Conservation (phyloP, 75 land plant genomes). For the Chamaecyparis obtusa region DNA sequence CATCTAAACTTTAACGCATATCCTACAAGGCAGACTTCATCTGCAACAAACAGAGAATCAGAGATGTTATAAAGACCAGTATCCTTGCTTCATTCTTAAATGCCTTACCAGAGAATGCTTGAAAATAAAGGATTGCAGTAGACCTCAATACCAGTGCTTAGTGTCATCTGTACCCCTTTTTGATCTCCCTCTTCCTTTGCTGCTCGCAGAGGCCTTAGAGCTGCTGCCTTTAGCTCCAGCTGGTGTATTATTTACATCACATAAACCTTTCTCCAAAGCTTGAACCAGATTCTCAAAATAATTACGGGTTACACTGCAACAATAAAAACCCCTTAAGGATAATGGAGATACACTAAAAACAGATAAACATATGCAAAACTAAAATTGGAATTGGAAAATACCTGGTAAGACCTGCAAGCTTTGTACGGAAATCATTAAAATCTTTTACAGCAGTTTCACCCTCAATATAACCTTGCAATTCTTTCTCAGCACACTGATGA, state of each 20-base stretch:
- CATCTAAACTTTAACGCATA: not conserved
- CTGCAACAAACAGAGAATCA: not conserved
- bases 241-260: constrained; percentile 62
- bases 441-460: constrained; percentile 54
- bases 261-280: constrained; percentile 81
- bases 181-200: constrained; percentile 38
- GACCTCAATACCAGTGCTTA: constrained; percentile 56
- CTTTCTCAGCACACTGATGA: constrained; percentile 98
- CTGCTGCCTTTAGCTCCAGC: constrained; percentile 36
- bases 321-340: not conserved
- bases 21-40: constrained; percentile 8
- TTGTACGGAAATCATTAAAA: constrained; percentile 92
- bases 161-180: constrained; percentile 44
- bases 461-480: constrained; percentile 63
- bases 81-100: not conserved
- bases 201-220: constrained; percentile 43
- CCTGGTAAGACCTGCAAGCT: constrained; percentile 95
- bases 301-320: constrained; percentile 81
- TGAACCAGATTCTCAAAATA: constrained; percentile 96
- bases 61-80: not conserved
- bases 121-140: not conserved
- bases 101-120: not conserved
- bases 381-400: constrained; percentile 15
- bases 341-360: not conserved
- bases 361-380: not conserved